phyloP scores from a whole-genome alignment of 2,329 filamentous ascomycete genomes.

The Penicillium paneum region DNA sequence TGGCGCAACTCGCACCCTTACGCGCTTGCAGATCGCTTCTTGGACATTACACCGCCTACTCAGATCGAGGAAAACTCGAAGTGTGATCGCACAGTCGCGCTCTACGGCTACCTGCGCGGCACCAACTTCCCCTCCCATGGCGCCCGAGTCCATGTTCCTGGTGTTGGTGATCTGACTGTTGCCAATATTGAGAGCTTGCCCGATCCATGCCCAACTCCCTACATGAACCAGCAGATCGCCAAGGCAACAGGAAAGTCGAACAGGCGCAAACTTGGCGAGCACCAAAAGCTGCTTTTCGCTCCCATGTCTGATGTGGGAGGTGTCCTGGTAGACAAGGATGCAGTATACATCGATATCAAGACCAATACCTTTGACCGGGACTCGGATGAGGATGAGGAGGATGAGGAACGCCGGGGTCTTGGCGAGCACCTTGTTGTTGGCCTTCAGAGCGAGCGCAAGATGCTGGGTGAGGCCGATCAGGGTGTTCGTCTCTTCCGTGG shows the following conservation, averaged over 20 bases:
- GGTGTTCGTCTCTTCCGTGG: slow-evolving; percentile 83
- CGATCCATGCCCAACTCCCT: slow-evolving; percentile 92
- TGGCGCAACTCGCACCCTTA: slow-evolving; percentile 98
- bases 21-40: slow-evolving; percentile 85
- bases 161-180: slow-evolving; percentile 83
- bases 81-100: slow-evolving; percentile 83
- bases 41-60: slow-evolving; percentile 91
- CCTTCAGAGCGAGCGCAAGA: slow-evolving; percentile 74
- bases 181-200: slow-evolving; percentile 80
- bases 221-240: slow-evolving; percentile 80
- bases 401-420: slow-evolving; percentile 71
- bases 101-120: slow-evolving; percentile 91
- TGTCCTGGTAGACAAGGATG: slow-evolving; percentile 93
- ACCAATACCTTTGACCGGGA: slow-evolving; percentile 68
- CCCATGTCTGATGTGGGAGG: slow-evolving; percentile 98
- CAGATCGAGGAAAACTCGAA: slow-evolving; percentile 83
- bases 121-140: slow-evolving; percentile 87
- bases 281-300: slow-evolving; percentile 93
- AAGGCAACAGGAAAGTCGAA: slow-evolving; percentile 81
- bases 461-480: slow-evolving; percentile 77
- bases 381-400: slow-evolving; percentile 57
- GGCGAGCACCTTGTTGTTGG: slow-evolving; percentile 93
- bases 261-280: slow-evolving; percentile 80
- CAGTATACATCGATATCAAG: slow-evolving; percentile 80
- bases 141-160: slow-evolving; percentile 86